phyloP scores from a whole-genome alignment of 2,329 filamentous ascomycete species.

The Trichoderma cornu-damae region DNA sequence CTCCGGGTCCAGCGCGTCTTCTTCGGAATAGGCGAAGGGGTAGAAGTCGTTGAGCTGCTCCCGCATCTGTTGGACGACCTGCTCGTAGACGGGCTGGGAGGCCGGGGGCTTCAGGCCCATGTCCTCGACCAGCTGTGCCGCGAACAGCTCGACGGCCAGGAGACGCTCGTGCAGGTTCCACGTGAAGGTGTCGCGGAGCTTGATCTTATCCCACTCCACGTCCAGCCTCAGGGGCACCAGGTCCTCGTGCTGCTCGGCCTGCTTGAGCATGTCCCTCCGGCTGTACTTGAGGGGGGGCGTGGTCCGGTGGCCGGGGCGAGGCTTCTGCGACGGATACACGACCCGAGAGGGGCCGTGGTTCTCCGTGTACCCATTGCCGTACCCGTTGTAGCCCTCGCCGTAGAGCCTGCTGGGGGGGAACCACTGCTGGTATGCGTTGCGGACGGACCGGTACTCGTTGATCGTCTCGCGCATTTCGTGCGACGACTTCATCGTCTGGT shows the following conservation, averaged over 20 bases:
- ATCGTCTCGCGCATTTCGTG: slow-evolving; percentile 61
- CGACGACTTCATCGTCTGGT: slow-evolving; percentile 52
- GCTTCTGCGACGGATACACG: slow-evolving; percentile 73
- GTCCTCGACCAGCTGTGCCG: slow-evolving; percentile 86
- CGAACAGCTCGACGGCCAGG: slow-evolving; percentile 73
- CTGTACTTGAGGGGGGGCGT: slow-evolving; percentile 68
- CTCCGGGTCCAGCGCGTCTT: slow-evolving; percentile 84
- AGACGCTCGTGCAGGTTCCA: slow-evolving; percentile 96
- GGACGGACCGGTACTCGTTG: slow-evolving; percentile 62
- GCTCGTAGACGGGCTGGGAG: slow-evolving; percentile 56
- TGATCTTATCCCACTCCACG: slow-evolving; percentile 92
- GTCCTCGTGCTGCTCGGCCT: slow-evolving; percentile 88
- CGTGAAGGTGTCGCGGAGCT: slow-evolving; percentile 93
- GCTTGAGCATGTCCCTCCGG: slow-evolving; percentile 74
- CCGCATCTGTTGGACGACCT: slow-evolving; percentile 63
- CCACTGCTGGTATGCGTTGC: slow-evolving; percentile 49
- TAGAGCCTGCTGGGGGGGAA: slow-evolving; percentile 56
- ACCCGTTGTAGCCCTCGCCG: slow-evolving; percentile 78
- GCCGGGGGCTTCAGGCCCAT: slow-evolving; percentile 72
- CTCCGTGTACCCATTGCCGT: slow-evolving; percentile 81
- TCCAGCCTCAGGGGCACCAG: slow-evolving; percentile 87
- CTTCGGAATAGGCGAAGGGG: slow-evolving; percentile 82
- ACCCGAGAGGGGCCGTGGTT: slow-evolving; percentile 57
- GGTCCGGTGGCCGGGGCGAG: slow-evolving; percentile 69
- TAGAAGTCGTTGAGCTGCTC: slow-evolving; percentile 93